A percentile compares a stretch with the other conserved stretches of the same genome.
Conservation (phyloP, 495 filamentous ascomycete genomes). For the Hypoxylon lienhwacheense region DNA sequence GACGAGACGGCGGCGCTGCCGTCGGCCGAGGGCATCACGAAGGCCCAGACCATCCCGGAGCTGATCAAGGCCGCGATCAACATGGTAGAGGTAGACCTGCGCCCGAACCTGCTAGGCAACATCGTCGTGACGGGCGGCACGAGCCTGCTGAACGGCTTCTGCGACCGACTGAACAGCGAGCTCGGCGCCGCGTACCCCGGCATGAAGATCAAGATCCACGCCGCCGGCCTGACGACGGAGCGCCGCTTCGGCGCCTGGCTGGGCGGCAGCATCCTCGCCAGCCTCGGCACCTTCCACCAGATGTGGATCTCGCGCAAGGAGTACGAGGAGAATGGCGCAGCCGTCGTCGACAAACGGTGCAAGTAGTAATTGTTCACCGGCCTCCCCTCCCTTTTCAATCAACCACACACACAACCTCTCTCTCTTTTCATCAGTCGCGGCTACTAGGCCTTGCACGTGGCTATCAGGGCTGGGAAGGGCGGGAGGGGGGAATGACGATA, state of each 20-base stretch:
- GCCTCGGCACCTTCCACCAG: conserved; percentile 98
- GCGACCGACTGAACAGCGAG: conserved; percentile 83
- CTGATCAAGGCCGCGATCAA: conserved; percentile 76
- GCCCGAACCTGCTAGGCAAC: conserved; percentile 78
- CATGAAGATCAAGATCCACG: conserved; percentile 78
- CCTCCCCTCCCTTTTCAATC: too few species aligned
- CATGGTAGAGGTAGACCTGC: conserved; percentile 83
- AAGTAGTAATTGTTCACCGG: conserved; percentile 55
- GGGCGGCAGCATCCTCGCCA: conserved; percentile 92
- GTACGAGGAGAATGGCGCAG: conserved; percentile 74
- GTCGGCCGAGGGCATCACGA: conserved; percentile 47
- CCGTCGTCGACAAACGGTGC: conserved; percentile 77
- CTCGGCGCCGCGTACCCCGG: conserved; percentile 76
- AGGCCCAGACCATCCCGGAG: conserved; percentile 73
- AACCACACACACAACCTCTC: too few species aligned
- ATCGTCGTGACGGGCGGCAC: conserved; percentile 92
- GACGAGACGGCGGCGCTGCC: conserved; percentile 70
- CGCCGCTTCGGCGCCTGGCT: conserved; percentile 92
- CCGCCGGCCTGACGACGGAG: conserved; percentile 82
- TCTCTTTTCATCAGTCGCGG: too few species aligned
- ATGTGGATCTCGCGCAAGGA: conserved; percentile 94
- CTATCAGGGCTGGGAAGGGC: too few species aligned
- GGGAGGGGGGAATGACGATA: too few species aligned
- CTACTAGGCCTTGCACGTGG: too few species aligned
- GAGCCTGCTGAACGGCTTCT: conserved; percentile 83